Evolutionary conservation across 164 flowering plant species (phyloP).

Genomic region (Malania oleifera): DNA sequence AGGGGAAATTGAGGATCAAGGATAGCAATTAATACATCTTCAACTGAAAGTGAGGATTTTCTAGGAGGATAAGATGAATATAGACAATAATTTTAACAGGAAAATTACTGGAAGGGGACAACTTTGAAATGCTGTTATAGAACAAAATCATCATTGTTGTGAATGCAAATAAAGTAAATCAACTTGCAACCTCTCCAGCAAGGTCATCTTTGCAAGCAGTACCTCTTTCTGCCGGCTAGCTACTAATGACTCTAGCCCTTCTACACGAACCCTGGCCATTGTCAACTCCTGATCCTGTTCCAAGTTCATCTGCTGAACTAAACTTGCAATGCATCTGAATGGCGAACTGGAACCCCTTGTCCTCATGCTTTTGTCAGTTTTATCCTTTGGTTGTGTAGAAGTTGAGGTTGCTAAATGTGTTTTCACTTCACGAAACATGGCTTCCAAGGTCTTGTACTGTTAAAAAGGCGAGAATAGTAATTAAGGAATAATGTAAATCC

Average conservation of each 20-base stretch:
- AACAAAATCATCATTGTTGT: background rate
- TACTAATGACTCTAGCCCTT: conserved; percentile 63
- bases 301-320: conserved; percentile 74
- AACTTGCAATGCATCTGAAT: conserved; percentile 69
- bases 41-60: too few species aligned
- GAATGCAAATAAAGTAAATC: background rate
- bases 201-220: background rate
- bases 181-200: background rate
- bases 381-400: conserved; percentile 32
- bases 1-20: too few species aligned
- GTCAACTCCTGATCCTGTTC: conserved; percentile 83
- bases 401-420: conserved; percentile 28
- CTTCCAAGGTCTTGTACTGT: conserved; percentile 78
- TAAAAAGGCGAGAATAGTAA: conserved; percentile 10
- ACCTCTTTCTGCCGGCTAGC: conserved; percentile 79
- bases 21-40: too few species aligned
- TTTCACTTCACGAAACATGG: conserved; percentile 60
- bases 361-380: conserved; percentile 46
- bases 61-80: too few species aligned
- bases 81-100: too few species aligned
- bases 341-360: conserved; percentile 88
- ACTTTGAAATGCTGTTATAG: too few species aligned
- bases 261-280: conserved; percentile 49
- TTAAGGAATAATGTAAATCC: too few species aligned
- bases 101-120: too few species aligned